Evolutionary conservation across 805 yeast species (phyloP).

Genomic region (Hanseniaspora osmophila): DNA sequence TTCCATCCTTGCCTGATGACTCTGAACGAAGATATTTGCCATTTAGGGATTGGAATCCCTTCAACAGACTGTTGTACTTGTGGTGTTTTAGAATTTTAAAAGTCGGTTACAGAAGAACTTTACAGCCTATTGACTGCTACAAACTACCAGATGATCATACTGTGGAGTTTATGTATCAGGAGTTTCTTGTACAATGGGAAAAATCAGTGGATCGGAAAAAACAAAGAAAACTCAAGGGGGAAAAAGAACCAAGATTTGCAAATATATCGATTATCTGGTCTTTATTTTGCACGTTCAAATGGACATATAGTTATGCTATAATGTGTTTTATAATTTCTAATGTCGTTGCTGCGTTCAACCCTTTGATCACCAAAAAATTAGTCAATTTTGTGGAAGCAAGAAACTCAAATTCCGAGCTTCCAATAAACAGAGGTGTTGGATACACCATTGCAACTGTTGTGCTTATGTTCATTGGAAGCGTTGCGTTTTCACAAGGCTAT

Average conservation of each 20-base stretch:
- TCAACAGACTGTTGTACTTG: conserved; percentile 31
- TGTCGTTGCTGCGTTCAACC: conserved; percentile 38
- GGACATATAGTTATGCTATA: conserved; percentile 4
- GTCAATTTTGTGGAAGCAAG: conserved; percentile 48
- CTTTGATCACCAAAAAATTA: conserved; percentile 50
- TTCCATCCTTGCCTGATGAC: conserved; percentile 36
- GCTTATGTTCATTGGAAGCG: conserved; percentile 36
- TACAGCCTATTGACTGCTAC: conserved; percentile 50
- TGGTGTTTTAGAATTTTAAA: conserved; percentile 54
- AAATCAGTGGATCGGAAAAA: conserved; percentile 20
- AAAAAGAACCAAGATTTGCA: conserved; percentile 19
- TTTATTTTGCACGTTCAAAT: conserved; percentile 34
- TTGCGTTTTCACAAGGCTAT: conserved; percentile 48
- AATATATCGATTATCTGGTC: conserved; percentile 27
- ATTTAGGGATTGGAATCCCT: not conserved
- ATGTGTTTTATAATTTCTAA: conserved; percentile 21
- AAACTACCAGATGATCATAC: conserved; percentile 29
- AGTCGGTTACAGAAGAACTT: conserved; percentile 59
- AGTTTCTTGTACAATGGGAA: conserved; percentile 25
- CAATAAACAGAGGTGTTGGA: conserved; percentile 53
- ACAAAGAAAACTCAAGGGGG: conserved; percentile 16
- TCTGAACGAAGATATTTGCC: conserved; percentile 36
- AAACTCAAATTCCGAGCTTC: conserved; percentile 27
- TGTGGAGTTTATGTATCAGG: conserved; percentile 27
- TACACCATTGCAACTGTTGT: conserved; percentile 56